Percentiles rank a stretch among this genome's conserved stretches.
Evolutionary conservation across 768 basidiomycete species (phyloP).

Genomic region (Leccinum obscurum): DNA sequence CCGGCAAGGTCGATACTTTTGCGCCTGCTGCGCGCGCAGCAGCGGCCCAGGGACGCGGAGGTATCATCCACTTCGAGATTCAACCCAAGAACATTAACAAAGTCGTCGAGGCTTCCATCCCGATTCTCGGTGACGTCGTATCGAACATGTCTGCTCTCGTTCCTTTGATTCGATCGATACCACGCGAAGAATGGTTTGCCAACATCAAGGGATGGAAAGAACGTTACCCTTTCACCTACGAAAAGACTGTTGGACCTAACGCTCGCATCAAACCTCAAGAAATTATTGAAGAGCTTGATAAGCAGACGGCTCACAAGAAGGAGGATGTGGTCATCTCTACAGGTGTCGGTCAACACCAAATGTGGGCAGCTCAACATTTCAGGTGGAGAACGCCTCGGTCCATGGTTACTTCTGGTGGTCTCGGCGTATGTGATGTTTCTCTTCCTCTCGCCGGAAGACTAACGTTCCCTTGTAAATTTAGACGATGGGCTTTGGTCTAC

Average conservation of each 20-base stretch:
- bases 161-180: constrained; percentile 64
- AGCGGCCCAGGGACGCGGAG: constrained; percentile 81
- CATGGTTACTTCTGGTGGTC: constrained; percentile 91
- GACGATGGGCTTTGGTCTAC: constrained; percentile 99
- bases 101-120: constrained; percentile 92
- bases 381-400: constrained; percentile 86
- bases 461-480: constrained; percentile 29
- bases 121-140: constrained; percentile 91
- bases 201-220: constrained; percentile 85
- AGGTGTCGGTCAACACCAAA: constrained; percentile 99
- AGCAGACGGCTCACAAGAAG: constrained; percentile 75
- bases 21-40: constrained; percentile 90
- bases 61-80: constrained; percentile 99
- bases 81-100: constrained; percentile 99
- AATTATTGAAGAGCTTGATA: constrained; percentile 90
- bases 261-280: constrained; percentile 93
- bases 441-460: neutral
- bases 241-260: constrained; percentile 54
- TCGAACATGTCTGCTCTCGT: constrained; percentile 80
- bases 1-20: constrained; percentile 84
- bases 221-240: constrained; percentile 88
- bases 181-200: constrained; percentile 78
- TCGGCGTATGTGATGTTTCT: constrained; percentile 64
- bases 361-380: constrained; percentile 98
- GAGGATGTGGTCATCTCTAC: constrained; percentile 87